Base-by-base conservation (phyloP, 805 yeast genomes). In the Candida jianshihensis region DNA sequence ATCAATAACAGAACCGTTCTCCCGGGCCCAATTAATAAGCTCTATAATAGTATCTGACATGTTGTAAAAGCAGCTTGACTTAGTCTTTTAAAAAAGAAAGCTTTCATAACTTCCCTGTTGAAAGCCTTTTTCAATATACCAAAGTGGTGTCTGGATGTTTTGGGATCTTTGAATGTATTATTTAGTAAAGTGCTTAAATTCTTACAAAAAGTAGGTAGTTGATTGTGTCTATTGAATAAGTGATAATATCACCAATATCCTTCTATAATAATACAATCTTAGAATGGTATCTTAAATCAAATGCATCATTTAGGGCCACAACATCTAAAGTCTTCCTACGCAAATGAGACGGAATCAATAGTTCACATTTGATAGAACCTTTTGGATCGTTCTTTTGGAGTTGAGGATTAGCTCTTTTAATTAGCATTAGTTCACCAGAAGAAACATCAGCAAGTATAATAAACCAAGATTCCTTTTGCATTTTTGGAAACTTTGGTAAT, bases 381-480 rank as follows among this genome's bases (percentile, higher is more conserved):
- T 51, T 54, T 17, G 49, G 56, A 24, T 48, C 51, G 9, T 42
- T 39, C 16, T 44, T 44, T 6, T 29, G 44, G 12, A 56, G 48
- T 33, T 56, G 65, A 3, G 92, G 92, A 19, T 83, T 78, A 5
- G 87, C 81, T 50, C 97, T 74, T 51, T 85, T 86, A 31, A 90
- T 62, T 29, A 81, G 66, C 26, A 71, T 58, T 19, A 90, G 54
- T 49, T 79, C 84, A 31, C 70, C 70, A 3, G 58, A 63, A 6
- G 62, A 59, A 19, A 60, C 59, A 42, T 78, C 75, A 41, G 73
- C 63, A 9, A 79, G 47, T 33, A 90, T 72, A 9, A 79, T 71
- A 56, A 90, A 86, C 97, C 98, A 92, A 0, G 94, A 77, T 55
- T 92, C 97, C 51, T 87, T 80, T 59, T 92, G 98, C 3, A 78